Conservation (phyloP, 192 early-diverging fungal genomes). For the Coemansia sp. region DNA sequence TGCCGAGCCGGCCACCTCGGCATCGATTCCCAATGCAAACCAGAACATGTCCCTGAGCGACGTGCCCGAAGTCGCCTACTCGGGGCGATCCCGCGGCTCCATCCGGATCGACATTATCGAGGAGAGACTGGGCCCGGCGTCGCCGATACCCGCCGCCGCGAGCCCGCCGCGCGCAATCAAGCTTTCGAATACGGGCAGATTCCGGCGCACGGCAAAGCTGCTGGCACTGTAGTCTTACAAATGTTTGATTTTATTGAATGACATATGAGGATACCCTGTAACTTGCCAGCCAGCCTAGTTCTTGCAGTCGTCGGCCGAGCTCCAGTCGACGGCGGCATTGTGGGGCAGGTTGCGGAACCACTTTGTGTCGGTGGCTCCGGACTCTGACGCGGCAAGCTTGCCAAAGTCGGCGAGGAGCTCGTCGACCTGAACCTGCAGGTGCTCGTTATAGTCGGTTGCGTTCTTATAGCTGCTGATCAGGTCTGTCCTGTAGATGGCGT, state of each 20-base stretch:
- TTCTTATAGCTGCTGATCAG: slow-evolving; percentile 66
- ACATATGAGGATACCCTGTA: not conserved
- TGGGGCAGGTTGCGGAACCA: slow-evolving; percentile 69
- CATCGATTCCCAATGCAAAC: slow-evolving; percentile 1
- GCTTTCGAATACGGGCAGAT: slow-evolving; percentile 21
- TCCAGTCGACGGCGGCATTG: slow-evolving; percentile 50
- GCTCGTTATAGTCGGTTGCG: slow-evolving; percentile 60
- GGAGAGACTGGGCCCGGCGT: slow-evolving; percentile 5
- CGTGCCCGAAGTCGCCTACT: slow-evolving; percentile 31
- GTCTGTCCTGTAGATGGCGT: slow-evolving; percentile 55
- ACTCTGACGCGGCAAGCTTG: slow-evolving; percentile 43
- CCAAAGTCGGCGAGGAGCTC: slow-evolving; percentile 52
- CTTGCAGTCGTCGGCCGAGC: slow-evolving; percentile 27
- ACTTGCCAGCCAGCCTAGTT: not conserved
- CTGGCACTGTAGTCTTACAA: slow-evolving; percentile 8
- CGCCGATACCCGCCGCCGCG: not conserved
- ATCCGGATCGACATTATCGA: slow-evolving; percentile 34
- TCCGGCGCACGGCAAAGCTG: slow-evolving; percentile 35
- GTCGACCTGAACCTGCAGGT: slow-evolving; percentile 59
- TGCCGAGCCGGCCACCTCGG: slow-evolving; percentile 10
- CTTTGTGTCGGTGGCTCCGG: slow-evolving; percentile 47
- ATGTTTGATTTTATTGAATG: slow-evolving; percentile 3
- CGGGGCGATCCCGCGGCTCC: slow-evolving; percentile 17
- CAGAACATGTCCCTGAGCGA: slow-evolving; percentile 14
- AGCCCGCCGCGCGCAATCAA: slow-evolving; percentile 1